Evolutionary conservation across 441 rosid species (phyloP).

Genomic region (Pelargonium cotyledonis): DNA sequence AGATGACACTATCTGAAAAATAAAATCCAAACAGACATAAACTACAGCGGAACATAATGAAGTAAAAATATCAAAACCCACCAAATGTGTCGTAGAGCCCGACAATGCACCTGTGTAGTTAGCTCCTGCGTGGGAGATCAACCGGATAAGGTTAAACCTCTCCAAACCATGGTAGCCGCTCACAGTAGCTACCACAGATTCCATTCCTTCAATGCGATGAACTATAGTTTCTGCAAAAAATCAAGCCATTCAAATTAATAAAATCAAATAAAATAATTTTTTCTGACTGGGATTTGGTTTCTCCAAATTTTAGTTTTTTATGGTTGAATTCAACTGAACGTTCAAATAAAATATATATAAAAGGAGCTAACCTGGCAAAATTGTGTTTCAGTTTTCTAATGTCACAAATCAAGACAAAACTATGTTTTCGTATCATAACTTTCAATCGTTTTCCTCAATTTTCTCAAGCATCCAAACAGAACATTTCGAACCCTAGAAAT

Average conservation of each 20-base stretch:
- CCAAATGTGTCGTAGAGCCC: constrained; percentile 69
- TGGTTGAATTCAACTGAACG: neutral
- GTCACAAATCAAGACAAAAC: neutral
- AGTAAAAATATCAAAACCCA: constrained; percentile 19
- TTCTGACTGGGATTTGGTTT: neutral
- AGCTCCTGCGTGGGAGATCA: constrained; percentile 60
- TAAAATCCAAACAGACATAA: neutral
- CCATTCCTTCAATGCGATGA: constrained; percentile 48
- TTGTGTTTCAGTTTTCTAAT: neutral
- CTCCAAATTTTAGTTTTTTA: no score
- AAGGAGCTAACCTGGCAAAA: neutral
- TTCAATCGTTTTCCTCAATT: neutral
- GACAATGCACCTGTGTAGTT: constrained; percentile 75
- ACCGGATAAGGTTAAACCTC: constrained; percentile 77
- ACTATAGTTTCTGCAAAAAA: constrained; percentile 8
- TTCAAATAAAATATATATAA: neutral
- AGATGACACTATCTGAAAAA: neutral
- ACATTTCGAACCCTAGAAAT: neutral
- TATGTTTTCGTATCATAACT: neutral
- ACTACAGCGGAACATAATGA: neutral
- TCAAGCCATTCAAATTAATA: neutral
- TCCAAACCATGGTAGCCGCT: constrained; percentile 80
- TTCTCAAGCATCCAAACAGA: neutral
- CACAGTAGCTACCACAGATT: constrained; percentile 71
- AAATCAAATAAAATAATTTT: neutral